A percentile compares a stretch with the other conserved stretches of the same genome.
These are phyloP conservation scores for Eremothecium coryli DNA, from an alignment of 1,139 yeast species.

Conservation along the genomic window DNA sequence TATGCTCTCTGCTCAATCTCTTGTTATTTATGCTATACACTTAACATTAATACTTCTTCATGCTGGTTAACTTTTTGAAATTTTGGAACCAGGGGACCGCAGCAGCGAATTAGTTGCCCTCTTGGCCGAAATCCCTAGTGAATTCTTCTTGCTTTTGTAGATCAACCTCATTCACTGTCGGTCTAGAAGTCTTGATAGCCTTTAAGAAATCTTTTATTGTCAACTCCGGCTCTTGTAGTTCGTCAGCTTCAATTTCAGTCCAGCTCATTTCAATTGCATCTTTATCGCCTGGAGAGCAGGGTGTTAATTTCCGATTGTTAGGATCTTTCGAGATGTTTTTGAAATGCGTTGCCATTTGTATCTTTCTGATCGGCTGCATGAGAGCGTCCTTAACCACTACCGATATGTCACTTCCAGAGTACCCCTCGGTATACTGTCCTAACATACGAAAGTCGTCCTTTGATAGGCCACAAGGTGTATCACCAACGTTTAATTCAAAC, in stretches of 20 bases:
- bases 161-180: conserved; percentile 85
- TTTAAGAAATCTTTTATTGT: conserved; percentile 88
- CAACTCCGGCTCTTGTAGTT: conserved; percentile 79
- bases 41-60: too few species aligned
- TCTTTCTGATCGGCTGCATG: conserved; percentile 95
- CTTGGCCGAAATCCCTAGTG: conserved; percentile 93
- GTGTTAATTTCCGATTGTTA: conserved; percentile 47
- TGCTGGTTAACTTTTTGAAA: too few species aligned
- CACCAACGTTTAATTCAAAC: conserved; percentile 91
- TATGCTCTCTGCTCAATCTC: not conserved
- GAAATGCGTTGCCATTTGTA: conserved; percentile 95
- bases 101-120: conserved; percentile 83
- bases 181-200: conserved; percentile 84
- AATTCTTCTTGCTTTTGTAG: conserved; percentile 76
- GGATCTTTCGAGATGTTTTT: conserved; percentile 38
- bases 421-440: conserved; percentile 94
- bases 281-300: conserved; percentile 93
- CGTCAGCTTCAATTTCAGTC: conserved; percentile 87
- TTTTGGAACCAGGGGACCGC: too few species aligned
- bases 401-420: conserved; percentile 95
- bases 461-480: conserved; percentile 72
- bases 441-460: conserved; percentile 65
- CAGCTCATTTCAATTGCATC: conserved; percentile 86
- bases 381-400: conserved; percentile 95
- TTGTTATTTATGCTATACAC: not conserved